A percentile compares a stretch with the other conserved stretches of the same genome.
These are phyloP conservation scores for Carex arenaria DNA, from an alignment of 202 grass and related monocot species.

Conservation along the genomic window DNA sequence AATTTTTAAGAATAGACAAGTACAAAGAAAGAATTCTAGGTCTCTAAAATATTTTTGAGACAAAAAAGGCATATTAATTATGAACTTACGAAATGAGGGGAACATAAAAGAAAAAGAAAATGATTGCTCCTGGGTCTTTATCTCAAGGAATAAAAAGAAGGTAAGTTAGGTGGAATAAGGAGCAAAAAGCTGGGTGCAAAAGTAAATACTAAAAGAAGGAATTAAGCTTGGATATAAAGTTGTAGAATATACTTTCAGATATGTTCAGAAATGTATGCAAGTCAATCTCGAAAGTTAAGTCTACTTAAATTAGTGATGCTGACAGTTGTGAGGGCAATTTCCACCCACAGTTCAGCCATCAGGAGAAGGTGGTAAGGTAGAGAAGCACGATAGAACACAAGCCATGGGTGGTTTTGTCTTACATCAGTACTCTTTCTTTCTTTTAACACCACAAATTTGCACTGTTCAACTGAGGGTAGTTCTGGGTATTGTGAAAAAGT, in stretches of 20 bases:
- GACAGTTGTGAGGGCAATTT: background rate
- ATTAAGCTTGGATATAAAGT: background rate
- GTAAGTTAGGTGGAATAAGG: background rate
- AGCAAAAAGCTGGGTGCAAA: background rate
- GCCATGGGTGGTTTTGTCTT: background rate
- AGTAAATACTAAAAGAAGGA: background rate
- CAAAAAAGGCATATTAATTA: background rate
- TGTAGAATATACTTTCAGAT: constrained; percentile 4
- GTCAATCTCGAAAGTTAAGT: background rate
- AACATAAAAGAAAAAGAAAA: background rate
- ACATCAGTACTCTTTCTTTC: background rate
- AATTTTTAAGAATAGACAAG: background rate
- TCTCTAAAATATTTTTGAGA: background rate
- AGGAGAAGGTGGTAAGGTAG: constrained; percentile 6
- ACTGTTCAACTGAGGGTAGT: background rate
- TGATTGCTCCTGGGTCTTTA: background rate
- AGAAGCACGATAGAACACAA: background rate
- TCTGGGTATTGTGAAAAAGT: background rate
- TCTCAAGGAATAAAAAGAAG: background rate
- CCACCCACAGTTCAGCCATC: background rate
- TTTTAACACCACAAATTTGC: background rate
- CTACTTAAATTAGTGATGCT: background rate
- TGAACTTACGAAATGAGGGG: background rate
- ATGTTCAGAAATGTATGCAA: constrained; percentile 4
- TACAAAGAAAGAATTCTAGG: background rate